Percentiles rank a stretch among this genome's conserved stretches.
phyloP scores from a whole-genome alignment of 768 basidiomycete species.

The Coprinopsis marcescibilis region DNA sequence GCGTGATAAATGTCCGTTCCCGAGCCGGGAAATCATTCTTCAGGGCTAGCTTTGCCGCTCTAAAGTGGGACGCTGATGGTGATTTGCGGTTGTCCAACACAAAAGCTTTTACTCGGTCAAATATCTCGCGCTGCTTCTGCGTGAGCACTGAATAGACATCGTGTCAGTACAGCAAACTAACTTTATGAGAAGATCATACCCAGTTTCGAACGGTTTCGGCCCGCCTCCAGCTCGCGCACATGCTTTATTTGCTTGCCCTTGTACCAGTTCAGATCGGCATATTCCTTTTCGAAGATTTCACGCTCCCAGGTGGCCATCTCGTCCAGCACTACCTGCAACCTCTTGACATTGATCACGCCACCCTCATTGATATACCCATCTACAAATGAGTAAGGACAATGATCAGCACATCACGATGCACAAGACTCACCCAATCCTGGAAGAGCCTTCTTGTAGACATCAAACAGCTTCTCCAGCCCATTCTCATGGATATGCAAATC shows the following conservation, averaged over 20 bases:
- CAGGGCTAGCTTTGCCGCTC: conserved; percentile 50
- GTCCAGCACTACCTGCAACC: conserved; percentile 82
- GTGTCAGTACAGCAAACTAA: conserved; percentile 14
- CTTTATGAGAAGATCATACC: conserved; percentile 36
- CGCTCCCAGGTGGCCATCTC: conserved; percentile 86
- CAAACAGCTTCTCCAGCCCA: conserved; percentile 87
- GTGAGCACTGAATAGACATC: conserved; percentile 51
- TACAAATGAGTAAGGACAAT: conserved; percentile 23
- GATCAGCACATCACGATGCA: neutral
- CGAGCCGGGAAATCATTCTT: conserved; percentile 74
- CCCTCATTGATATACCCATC: conserved; percentile 93
- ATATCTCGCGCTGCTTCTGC: conserved; percentile 66
- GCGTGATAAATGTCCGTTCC: conserved; percentile 75
- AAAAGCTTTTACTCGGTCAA: conserved; percentile 74
- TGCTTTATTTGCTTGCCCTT: conserved; percentile 88
- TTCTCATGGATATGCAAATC: conserved; percentile 98
- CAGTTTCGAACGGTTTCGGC: conserved; percentile 52
- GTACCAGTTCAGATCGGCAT: conserved; percentile 86
- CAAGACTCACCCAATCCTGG: conserved; percentile 57
- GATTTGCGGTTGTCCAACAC: conserved; percentile 42
- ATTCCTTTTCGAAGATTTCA: conserved; percentile 89
- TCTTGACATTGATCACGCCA: conserved; percentile 71
- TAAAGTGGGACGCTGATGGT: conserved; percentile 26
- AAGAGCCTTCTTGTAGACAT: conserved; percentile 90
- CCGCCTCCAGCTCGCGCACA: conserved; percentile 57